A percentile compares a stretch with the other conserved stretches of the same genome.
These are phyloP conservation scores for Medicago truncatula DNA, from an alignment of 306 rosid species.

Conservation along the genomic window DNA sequence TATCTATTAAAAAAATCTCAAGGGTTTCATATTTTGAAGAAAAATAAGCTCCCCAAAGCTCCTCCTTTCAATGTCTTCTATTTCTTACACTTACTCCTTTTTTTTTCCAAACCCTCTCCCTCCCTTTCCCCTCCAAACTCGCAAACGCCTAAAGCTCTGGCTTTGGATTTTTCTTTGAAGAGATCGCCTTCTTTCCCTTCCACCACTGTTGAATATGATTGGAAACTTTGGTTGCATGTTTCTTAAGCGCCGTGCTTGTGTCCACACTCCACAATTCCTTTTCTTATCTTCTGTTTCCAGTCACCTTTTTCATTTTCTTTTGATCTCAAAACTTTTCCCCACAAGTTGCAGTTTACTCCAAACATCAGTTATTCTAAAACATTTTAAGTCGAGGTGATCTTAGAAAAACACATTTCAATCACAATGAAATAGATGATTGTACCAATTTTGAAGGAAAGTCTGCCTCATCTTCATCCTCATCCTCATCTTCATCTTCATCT, in stretches of 20 bases:
- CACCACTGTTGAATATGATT: constrained; percentile 64
- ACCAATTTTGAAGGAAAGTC: constrained; percentile 78
- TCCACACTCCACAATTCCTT: constrained; percentile 56
- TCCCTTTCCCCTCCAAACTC: too few relatives aligned
- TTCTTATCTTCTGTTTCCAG: constrained; percentile 63
- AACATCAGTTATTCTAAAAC: not conserved
- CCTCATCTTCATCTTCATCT: constrained; percentile 51
- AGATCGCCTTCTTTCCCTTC: constrained; percentile 56
- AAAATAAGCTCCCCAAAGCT: too few relatives aligned
- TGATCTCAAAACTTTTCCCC: constrained; percentile 77
- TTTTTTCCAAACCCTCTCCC: too few relatives aligned
- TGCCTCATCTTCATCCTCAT: constrained; percentile 53
- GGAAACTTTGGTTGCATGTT: constrained; percentile 69
- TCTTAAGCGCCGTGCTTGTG: constrained; percentile 60
- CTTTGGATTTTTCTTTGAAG: constrained; percentile 63
- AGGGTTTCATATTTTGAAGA: too few relatives aligned
- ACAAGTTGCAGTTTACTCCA: constrained; percentile 21
- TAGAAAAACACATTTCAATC: constrained; percentile 26
- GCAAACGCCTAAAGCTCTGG: constrained; percentile 87
- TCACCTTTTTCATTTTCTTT: constrained; percentile 61
- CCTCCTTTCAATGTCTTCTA: too few relatives aligned
- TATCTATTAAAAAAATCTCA: too few relatives aligned
- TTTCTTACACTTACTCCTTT: too few relatives aligned
- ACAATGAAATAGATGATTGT: constrained; percentile 35
- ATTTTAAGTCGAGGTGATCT: constrained; percentile 30